These are phyloP conservation scores for Heliamphora pulchella DNA, from an alignment of 179 eudicot genomes.

Conservation along the genomic window DNA sequence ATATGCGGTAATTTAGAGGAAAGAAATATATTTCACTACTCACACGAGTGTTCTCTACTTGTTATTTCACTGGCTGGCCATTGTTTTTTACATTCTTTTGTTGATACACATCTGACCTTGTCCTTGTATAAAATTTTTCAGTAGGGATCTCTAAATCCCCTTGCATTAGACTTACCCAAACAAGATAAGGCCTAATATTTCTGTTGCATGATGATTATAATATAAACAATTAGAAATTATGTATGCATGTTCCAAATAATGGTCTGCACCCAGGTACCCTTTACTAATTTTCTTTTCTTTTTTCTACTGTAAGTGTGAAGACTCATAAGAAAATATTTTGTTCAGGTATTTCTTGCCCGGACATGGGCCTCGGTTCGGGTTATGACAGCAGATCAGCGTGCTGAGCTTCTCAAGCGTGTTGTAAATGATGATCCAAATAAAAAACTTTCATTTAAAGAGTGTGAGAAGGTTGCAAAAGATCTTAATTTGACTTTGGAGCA, in stretches of 20 bases:
- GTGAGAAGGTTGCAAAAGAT: constrained; percentile 77
- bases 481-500: constrained; percentile 81
- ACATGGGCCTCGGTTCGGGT: constrained; percentile 84
- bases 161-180: neutral
- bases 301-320: constrained; percentile 10
- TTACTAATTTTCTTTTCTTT: constrained; percentile 3
- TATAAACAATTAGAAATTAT: neutral
- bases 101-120: neutral
- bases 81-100: neutral
- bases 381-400: constrained; percentile 86
- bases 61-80: neutral
- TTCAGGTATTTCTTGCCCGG: constrained; percentile 62
- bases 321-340: neutral
- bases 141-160: neutral
- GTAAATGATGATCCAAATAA: constrained; percentile 43
- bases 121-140: neutral
- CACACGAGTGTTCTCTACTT: neutral
- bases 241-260: neutral
- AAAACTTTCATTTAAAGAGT: constrained; percentile 68
- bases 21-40: neutral
- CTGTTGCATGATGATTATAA: neutral
- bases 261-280: neutral
- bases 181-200: neutral
- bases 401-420: constrained; percentile 75
- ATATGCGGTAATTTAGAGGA: neutral